Evolutionary conservation across 192 early-diverging fungal genomes (phyloP), one percentile per base, ranked within the genome.

Genomic region (Podila verticillata): DNA sequence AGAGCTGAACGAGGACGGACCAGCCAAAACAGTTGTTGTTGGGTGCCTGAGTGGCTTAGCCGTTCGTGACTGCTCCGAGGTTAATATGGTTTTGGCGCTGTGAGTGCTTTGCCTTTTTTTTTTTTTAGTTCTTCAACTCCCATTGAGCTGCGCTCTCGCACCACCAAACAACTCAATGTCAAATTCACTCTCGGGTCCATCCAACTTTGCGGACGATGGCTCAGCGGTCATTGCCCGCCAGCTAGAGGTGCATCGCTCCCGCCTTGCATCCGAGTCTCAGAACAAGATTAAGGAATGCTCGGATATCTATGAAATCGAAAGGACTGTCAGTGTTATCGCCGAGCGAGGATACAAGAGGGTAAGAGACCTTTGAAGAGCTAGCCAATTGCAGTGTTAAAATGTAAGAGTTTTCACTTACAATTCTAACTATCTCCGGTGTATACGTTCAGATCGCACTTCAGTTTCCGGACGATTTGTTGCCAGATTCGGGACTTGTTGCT

Each of bases 391-490:
- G 12, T 7, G 17, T 44, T 15, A 15, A 15, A 15, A 15, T 44
- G 10, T 44, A 15, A 4, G 39, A 2, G 13, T 10, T 17, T 10
- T 7, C 39, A 44, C 39, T 4, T 15, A 44, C 17, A 44, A 10
- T 44, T 13, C 39, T 15, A 44, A 44, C 39, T 15, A 13, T 17
- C 39, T 44, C 39, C 39, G 12, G 1, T 17, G n/a, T 44, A 44
- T 15, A 44, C 17, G 39, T 17, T 4, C 39, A 89, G 73, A 86
- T 94, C 10, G 93, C 93, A 3, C 88, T 99, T 49, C 98, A 99
- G 82, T 99, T 99, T 82, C 96, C 98, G 1, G 98, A 99, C 82
- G 89, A 94, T 26, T 79, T 96, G 15, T 82, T 99, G 26, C 79
- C 80, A 1, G 89, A 93, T 66, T 87, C 96, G 1, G 89, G 91